Evolutionary conservation across 495 filamentous ascomycete species (phyloP).

Genomic region (Penicillium fimorum): DNA sequence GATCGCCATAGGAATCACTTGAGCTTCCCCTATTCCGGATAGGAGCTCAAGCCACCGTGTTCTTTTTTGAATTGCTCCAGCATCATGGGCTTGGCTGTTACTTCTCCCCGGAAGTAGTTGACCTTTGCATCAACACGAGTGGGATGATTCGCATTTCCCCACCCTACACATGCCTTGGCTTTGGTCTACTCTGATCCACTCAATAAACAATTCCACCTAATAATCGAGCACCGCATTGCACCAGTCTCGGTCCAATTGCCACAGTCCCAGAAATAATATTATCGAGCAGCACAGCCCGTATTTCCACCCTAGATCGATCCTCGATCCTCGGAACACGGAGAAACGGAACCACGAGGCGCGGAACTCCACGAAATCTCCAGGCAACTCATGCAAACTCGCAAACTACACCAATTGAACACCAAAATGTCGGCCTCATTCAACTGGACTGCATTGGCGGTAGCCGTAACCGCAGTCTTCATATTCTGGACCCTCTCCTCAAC

Average conservation of each 20-base stretch:
- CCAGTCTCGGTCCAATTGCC: not conserved
- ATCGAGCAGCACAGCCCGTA: not conserved
- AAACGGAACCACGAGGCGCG: not conserved
- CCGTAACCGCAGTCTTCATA: conserved; percentile 35
- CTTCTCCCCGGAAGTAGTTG: not conserved
- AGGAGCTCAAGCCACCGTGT: conserved; percentile 27
- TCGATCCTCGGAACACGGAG: not conserved
- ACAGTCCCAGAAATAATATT: not conserved
- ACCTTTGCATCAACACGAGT: conserved; percentile 1
- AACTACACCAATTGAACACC: conserved; percentile 8
- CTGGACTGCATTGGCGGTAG: conserved; percentile 33
- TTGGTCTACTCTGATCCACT: conserved; percentile 13
- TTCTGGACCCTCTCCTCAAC: conserved; percentile 52
- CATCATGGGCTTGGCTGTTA: conserved; percentile 2
- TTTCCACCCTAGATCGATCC: not conserved
- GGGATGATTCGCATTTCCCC: conserved; percentile 24
- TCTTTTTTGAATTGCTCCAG: conserved; percentile 14
- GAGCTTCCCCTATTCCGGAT: conserved; percentile 24
- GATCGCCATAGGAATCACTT: conserved; percentile 18
- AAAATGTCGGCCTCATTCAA: conserved; percentile 22
- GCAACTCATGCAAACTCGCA: not conserved
- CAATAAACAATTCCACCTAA: not conserved
- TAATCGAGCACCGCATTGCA: not conserved
- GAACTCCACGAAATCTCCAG: not conserved
- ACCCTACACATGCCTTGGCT: conserved; percentile 20